Base-by-base conservation (phyloP, 140 eudicot genomes). In the Cichorium intybus region DNA sequence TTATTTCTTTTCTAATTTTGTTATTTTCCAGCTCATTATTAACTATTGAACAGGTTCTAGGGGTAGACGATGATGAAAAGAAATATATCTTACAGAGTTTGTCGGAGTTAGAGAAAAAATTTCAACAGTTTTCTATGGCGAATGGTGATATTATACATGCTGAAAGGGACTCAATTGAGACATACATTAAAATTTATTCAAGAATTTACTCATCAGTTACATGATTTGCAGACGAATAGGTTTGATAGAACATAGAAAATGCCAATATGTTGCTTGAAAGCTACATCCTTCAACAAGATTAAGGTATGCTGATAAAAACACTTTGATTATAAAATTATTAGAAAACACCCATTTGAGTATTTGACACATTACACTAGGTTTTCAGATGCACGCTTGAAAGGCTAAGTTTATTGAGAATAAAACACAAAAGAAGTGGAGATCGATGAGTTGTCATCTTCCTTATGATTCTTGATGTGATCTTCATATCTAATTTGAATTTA, bases 11-110 rank as follows among this genome's bases (percentile, higher is more conserved):
- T 34, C 22, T 48, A 24, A 29, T 64, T 10, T 26, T 37, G 33
- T 23, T 71, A 57, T 60, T 58, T 53, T 70, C 69, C 87, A 87
- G 96, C 96, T 60, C 84, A 87, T 31, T 87, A 87, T 71, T 93
- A 85, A 50, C 76, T 88, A 7, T 85, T 43, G 45, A 24, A 52
- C 34, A 70, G 0, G 35, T 72, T 60, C 71, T 71, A 20, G 73
- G 66, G 14, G n/a, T n/a, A n/a, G n/a, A n/a, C n/a, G n/a, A n/a
- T 26, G 2, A 85, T 45, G 88, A 82, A 69, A 88, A 75, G 47
- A 37, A 65, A 6, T 73, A 82, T 68, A 80, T 85, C 35, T 76
- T 71, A 28, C 66, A 79, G 24, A 64, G 77, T 64, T 68, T 89
- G 75, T 74, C 81, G 62, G 76, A 78, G 35, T 63, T 85, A 60